Conservation (phyloP, 2,329 filamentous ascomycete genomes). For the Rhynchosporium agropyri region DNA sequence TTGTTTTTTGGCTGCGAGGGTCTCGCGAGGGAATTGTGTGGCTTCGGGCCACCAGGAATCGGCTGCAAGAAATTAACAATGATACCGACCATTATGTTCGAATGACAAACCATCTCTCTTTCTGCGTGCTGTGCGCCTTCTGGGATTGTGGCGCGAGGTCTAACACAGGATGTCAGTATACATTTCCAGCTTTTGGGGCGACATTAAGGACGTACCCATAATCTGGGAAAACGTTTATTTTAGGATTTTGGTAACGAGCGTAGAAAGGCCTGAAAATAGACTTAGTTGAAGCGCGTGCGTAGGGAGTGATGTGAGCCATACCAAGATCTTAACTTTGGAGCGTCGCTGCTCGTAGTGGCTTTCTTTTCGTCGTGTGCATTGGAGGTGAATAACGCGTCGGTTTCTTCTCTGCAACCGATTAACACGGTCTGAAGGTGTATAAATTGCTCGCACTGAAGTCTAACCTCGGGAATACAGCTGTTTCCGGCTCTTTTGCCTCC, state of each 20-base stretch:
- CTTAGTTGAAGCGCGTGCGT: background rate
- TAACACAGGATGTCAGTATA: background rate
- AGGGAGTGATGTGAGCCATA: background rate
- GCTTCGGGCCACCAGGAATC: background rate
- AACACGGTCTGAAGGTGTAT: background rate
- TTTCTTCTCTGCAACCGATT: slow-evolving; percentile 13
- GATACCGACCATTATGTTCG: no score
- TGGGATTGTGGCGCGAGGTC: background rate
- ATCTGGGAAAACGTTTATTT: background rate
- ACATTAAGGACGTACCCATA: slow-evolving; percentile 9
- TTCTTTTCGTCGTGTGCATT: slow-evolving; percentile 16
- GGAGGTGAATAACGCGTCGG: slow-evolving; percentile 8
- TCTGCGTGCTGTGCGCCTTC: background rate
- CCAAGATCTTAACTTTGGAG: slow-evolving; percentile 1
- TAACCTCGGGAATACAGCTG: background rate
- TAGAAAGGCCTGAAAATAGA: background rate
- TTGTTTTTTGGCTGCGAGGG: background rate
- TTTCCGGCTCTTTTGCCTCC: background rate
- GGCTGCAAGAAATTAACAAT: slow-evolving; percentile 6
- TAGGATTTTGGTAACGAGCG: background rate
- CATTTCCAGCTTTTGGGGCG: background rate
- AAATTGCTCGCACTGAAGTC: background rate
- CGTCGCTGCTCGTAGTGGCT: slow-evolving; percentile 1
- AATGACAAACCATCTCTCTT: slow-evolving; percentile 2
- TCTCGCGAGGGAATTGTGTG: background rate